A percentile compares a stretch with the other conserved stretches of the same genome.
Evolutionary conservation across 2,329 filamentous ascomycete genomes (phyloP).

Genomic region (Lasiodiplodia hormozganensis): DNA sequence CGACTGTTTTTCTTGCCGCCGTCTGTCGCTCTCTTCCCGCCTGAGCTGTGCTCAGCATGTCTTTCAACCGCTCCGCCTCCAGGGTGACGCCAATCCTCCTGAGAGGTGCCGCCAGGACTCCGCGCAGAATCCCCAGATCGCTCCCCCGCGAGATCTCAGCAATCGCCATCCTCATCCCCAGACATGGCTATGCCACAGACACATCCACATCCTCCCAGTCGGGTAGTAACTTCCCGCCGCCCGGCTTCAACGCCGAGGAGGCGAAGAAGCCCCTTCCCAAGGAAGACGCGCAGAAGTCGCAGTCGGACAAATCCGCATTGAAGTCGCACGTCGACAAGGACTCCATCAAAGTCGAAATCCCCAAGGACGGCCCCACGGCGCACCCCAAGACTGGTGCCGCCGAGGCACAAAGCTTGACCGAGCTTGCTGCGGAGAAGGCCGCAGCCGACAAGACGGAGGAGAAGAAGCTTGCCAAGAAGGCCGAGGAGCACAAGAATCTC

Average conservation of each 20-base stretch:
- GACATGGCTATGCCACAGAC: slow-evolving; percentile 63
- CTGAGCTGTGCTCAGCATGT: slow-evolving; percentile 44
- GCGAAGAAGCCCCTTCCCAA: slow-evolving; percentile 82
- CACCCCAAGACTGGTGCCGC: slow-evolving; percentile 55
- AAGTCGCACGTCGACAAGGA: slow-evolving; percentile 35
- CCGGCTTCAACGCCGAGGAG: slow-evolving; percentile 88
- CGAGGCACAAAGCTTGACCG: slow-evolving; percentile 61
- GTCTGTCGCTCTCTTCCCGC: slow-evolving; percentile 22
- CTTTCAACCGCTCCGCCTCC: slow-evolving; percentile 52
- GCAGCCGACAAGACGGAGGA: slow-evolving; percentile 55
- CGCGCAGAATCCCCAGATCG: slow-evolving; percentile 48
- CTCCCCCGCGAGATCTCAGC: slow-evolving; percentile 62
- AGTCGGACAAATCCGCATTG: slow-evolving; percentile 34
- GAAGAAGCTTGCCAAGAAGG: slow-evolving; percentile 66
- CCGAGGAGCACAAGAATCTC: slow-evolving; percentile 82
- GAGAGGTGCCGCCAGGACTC: slow-evolving; percentile 51
- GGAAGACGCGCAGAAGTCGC: slow-evolving; percentile 51
- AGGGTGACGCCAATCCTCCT: slow-evolving; percentile 56
- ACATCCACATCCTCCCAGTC: slow-evolving; percentile 58
- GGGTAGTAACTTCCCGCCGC: slow-evolving; percentile 71
- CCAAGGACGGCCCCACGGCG: slow-evolving; percentile 50
- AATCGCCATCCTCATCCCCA: slow-evolving; percentile 64
- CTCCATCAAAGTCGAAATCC: slow-evolving; percentile 36
- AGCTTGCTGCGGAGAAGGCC: slow-evolving; percentile 68
- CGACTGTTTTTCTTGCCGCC: not conserved